A percentile compares a stretch with the other conserved stretches of the same genome.
phyloP scores from a whole-genome alignment of 306 rosid genomes.

The Begonia fuchsioides region DNA sequence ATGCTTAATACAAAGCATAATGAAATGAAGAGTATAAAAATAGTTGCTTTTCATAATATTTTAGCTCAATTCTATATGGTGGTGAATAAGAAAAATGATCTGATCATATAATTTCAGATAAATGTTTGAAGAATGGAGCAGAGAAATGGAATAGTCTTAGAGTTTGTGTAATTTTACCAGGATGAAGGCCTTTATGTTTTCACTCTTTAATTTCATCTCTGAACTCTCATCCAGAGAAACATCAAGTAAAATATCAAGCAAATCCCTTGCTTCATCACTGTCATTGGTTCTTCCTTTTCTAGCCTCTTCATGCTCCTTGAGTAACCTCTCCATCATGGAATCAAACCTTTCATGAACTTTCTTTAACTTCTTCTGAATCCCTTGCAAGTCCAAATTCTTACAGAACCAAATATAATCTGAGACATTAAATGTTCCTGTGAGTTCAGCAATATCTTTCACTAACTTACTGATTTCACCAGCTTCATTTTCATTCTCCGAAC shows the following conservation, averaged over 20 bases:
- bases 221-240: slow-evolving; percentile 23
- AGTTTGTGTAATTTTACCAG: slow-evolving; percentile 17
- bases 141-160: neutral
- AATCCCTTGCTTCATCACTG: slow-evolving; percentile 12
- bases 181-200: slow-evolving; percentile 47
- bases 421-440: slow-evolving; percentile 33
- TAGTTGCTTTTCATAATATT: too few species aligned
- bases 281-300: slow-evolving; percentile 10
- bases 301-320: slow-evolving; percentile 27
- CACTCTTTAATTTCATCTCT: slow-evolving; percentile 30
- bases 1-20: too few species aligned
- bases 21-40: too few species aligned
- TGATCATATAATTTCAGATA: too few species aligned
- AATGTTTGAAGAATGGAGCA: neutral
- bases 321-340: slow-evolving; percentile 31
- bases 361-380: slow-evolving; percentile 22
- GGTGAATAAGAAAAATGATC: too few species aligned
- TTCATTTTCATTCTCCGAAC: slow-evolving; percentile 20
- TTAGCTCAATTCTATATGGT: too few species aligned
- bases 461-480: slow-evolving; percentile 19
- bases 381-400: slow-evolving; percentile 35
- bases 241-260: slow-evolving; percentile 39
- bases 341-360: slow-evolving; percentile 28
- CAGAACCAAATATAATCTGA: slow-evolving; percentile 42
- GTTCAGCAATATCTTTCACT: slow-evolving; percentile 22